These are phyloP conservation scores for Myxozyma monticola DNA, from an alignment of 805 yeast species.

Conservation along the genomic window DNA sequence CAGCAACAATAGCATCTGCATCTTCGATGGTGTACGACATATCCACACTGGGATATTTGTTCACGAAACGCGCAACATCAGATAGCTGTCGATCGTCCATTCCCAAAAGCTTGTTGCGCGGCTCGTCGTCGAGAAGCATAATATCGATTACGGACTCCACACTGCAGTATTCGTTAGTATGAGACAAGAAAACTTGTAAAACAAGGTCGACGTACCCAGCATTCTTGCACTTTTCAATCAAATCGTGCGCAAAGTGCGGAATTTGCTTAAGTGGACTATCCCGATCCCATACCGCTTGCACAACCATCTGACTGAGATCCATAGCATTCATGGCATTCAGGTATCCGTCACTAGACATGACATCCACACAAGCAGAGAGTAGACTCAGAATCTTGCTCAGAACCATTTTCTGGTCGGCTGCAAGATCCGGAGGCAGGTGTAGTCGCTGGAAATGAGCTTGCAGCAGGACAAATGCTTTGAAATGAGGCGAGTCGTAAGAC, in stretches of 20 bases:
- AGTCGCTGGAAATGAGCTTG: constrained; percentile 81
- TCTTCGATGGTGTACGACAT: constrained; percentile 51
- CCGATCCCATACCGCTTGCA: constrained; percentile 82
- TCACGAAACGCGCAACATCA: constrained; percentile 82
- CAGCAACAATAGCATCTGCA: constrained; percentile 45
- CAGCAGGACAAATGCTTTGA: constrained; percentile 70
- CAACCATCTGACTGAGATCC: constrained; percentile 85
- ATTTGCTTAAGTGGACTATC: constrained; percentile 79
- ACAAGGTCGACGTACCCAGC: constrained; percentile 31
- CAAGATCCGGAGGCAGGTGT: constrained; percentile 60
- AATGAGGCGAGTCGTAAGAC: constrained; percentile 52
- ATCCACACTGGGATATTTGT: constrained; percentile 85
- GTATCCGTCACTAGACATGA: constrained; percentile 75
- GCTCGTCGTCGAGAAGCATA: constrained; percentile 70
- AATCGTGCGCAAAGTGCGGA: constrained; percentile 59
- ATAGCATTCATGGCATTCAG: constrained; percentile 76
- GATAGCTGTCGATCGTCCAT: constrained; percentile 51
- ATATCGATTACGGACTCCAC: constrained; percentile 79
- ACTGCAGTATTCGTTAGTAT: constrained; percentile 34
- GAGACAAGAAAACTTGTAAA: background rate
- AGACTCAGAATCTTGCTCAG: constrained; percentile 52
- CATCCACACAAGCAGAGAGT: constrained; percentile 69
- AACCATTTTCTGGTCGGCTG: constrained; percentile 55
- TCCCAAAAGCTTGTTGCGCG: constrained; percentile 58
- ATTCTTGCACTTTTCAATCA: constrained; percentile 55